Evolutionary conservation across 164 flowering plant genomes (phyloP).

Genomic region (Liquidambar formosana): DNA sequence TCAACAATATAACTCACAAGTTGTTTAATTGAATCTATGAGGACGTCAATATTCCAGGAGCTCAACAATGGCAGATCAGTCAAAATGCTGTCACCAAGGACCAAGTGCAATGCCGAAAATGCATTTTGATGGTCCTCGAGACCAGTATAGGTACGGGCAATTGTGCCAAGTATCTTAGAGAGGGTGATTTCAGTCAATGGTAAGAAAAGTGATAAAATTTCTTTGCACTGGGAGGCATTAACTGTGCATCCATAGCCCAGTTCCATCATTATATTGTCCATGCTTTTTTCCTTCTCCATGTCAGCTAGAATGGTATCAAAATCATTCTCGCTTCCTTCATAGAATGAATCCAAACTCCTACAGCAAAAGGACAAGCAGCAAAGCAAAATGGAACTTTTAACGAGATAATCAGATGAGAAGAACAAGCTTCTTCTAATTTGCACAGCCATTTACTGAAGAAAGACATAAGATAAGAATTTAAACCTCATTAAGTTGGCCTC

Average conservation of each 20-base stretch:
- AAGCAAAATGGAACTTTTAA: no score
- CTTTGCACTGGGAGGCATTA: constrained; percentile 71
- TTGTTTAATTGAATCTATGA: constrained; percentile 76
- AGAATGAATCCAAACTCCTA: constrained; percentile 65
- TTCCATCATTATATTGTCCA: constrained; percentile 82
- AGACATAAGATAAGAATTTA: background rate
- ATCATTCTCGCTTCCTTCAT: constrained; percentile 54
- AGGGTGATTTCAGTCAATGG: constrained; percentile 75
- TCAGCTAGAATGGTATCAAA: constrained; percentile 80
- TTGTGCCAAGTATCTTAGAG: constrained; percentile 64
- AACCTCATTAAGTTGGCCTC: constrained; percentile 64
- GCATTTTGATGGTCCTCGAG: constrained; percentile 66
- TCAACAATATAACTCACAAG: constrained; percentile 56
- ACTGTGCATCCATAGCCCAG: constrained; percentile 91
- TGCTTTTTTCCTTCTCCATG: constrained; percentile 78
- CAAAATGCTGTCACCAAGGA: constrained; percentile 49
- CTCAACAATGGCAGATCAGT: constrained; percentile 52
- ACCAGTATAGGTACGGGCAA: constrained; percentile 63
- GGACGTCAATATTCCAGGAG: constrained; percentile 83
- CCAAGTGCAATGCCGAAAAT: constrained; percentile 59
- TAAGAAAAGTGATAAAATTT: constrained; percentile 65
- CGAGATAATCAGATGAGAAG: background rate
- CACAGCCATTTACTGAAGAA: background rate
- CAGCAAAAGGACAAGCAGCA: constrained; percentile 12
- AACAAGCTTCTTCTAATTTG: background rate